Conservation (phyloP, 2,329 filamentous ascomycete species). For the Fusarium goolgardi region DNA sequence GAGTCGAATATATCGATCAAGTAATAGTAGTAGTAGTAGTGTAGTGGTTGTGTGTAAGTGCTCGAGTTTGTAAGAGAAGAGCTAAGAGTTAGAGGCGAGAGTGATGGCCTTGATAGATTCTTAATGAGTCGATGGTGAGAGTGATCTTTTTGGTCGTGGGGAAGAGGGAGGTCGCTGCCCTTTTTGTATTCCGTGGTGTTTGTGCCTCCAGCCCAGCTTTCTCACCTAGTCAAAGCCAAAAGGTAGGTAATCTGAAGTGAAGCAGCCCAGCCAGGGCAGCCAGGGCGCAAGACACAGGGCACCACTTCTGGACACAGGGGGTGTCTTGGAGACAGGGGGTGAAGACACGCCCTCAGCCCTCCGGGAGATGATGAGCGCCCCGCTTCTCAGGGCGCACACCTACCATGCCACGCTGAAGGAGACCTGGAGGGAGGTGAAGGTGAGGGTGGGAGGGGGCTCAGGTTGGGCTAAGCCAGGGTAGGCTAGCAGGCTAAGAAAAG, state of each 20-base stretch:
- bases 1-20: slow-evolving; percentile 29
- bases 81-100: slow-evolving; percentile 28
- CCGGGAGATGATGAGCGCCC: slow-evolving; percentile 35
- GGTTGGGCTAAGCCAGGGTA: not conserved
- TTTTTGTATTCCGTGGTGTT: slow-evolving; percentile 51
- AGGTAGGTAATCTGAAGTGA: slow-evolving; percentile 49
- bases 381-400: slow-evolving; percentile 15
- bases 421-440: slow-evolving; percentile 36
- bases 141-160: slow-evolving; percentile 31
- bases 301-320: slow-evolving; percentile 40
- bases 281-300: slow-evolving; percentile 47
- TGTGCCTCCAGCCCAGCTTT: slow-evolving; percentile 44
- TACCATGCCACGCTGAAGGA: slow-evolving; percentile 27
- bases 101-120: slow-evolving; percentile 33
- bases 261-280: slow-evolving; percentile 45
- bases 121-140: slow-evolving; percentile 45
- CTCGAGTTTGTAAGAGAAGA: slow-evolving; percentile 23
- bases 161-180: slow-evolving; percentile 48
- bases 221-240: slow-evolving; percentile 42
- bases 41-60: slow-evolving; percentile 29
- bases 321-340: slow-evolving; percentile 19
- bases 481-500: slow-evolving; percentile 4
- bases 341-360: slow-evolving; percentile 29
- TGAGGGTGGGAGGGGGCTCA: slow-evolving; percentile 30
- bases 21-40: slow-evolving; percentile 21